Percentiles rank a stretch among this genome's conserved stretches.
These are phyloP conservation scores for grape (Vitis vinifera) DNA, from an alignment of 164 flowering plant species.

Conservation along the genomic window DNA sequence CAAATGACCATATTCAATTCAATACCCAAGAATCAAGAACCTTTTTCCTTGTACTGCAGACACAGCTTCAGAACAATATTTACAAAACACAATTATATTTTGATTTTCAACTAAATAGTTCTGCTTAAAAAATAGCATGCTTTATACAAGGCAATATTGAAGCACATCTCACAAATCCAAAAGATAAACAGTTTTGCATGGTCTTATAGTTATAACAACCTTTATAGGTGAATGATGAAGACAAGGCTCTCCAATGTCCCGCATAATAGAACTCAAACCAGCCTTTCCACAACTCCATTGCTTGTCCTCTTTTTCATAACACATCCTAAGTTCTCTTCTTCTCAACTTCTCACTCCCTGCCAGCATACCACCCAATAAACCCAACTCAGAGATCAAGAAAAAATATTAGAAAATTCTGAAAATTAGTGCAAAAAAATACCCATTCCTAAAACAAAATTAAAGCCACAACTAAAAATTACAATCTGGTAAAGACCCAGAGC, in stretches of 20 bases:
- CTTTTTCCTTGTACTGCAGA: background rate
- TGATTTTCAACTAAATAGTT: no score
- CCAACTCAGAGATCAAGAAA: no score
- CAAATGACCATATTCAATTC: background rate
- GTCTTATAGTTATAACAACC: slow-evolving; percentile 49
- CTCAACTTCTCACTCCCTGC: slow-evolving; percentile 2
- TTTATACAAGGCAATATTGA: background rate
- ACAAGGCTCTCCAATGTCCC: slow-evolving; percentile 84
- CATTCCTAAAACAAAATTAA: background rate
- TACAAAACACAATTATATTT: background rate
- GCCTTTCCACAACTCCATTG: slow-evolving; percentile 74
- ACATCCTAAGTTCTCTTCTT: slow-evolving; percentile 30
- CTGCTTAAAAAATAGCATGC: background rate
- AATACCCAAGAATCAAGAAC: background rate
- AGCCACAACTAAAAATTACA: no score
- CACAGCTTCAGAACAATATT: background rate
- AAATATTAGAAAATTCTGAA: background rate
- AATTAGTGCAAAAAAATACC: background rate
- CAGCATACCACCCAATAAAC: background rate
- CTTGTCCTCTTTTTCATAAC: slow-evolving; percentile 47
- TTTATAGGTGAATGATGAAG: slow-evolving; percentile 65
- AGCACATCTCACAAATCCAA: background rate
- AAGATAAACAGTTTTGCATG: slow-evolving; percentile 5
- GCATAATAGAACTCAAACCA: slow-evolving; percentile 58
- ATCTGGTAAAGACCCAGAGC: no score